A percentile compares a stretch with the other conserved stretches of the same genome.
Conservation (phyloP, 352 stramenopile species). For the Globisporangium abappressorium region DNA sequence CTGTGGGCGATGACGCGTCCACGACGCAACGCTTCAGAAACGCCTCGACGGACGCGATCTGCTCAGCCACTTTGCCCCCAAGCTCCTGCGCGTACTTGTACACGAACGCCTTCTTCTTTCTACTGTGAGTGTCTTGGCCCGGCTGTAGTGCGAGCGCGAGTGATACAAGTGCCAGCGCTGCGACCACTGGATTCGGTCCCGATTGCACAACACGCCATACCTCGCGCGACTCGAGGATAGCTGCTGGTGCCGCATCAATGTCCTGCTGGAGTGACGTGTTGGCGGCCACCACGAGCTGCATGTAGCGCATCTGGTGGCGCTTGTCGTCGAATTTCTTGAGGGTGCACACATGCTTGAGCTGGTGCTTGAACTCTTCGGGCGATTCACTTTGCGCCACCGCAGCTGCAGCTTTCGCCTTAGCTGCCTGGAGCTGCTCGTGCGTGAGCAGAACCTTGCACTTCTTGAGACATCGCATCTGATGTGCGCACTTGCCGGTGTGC, state of each 20-base stretch:
- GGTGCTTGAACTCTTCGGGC: constrained; percentile 8
- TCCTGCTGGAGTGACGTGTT: constrained; percentile 14
- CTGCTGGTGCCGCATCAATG: not conserved
- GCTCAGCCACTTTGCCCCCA: not conserved
- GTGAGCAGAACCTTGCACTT: constrained; percentile 16
- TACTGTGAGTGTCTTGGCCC: too few species aligned
- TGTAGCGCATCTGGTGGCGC: constrained; percentile 13
- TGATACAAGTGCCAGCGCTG: constrained; percentile 14
- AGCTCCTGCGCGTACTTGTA: constrained; percentile 4
- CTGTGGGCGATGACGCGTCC: not conserved
- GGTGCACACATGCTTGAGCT: not conserved
- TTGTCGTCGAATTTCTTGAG: constrained; percentile 6
- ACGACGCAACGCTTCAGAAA: constrained; percentile 5
- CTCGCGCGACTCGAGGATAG: constrained; percentile 8
- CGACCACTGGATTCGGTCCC: constrained; percentile 12
- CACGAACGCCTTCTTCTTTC: not conserved
- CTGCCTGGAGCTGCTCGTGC: constrained; percentile 10
- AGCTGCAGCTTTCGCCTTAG: not conserved
- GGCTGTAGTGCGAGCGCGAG: not conserved
- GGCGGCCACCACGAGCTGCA: constrained; percentile 16
- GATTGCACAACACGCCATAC: constrained; percentile 5
- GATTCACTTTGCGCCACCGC: not conserved
- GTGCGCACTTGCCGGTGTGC: constrained; percentile 11
- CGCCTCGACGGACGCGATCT: constrained; percentile 3
- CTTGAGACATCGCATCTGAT: constrained; percentile 7